Percentiles rank a stretch among this genome's conserved stretches.
Evolutionary conservation across 495 filamentous ascomycete genomes (phyloP).

Genomic region (Penicillium tannophilum): DNA sequence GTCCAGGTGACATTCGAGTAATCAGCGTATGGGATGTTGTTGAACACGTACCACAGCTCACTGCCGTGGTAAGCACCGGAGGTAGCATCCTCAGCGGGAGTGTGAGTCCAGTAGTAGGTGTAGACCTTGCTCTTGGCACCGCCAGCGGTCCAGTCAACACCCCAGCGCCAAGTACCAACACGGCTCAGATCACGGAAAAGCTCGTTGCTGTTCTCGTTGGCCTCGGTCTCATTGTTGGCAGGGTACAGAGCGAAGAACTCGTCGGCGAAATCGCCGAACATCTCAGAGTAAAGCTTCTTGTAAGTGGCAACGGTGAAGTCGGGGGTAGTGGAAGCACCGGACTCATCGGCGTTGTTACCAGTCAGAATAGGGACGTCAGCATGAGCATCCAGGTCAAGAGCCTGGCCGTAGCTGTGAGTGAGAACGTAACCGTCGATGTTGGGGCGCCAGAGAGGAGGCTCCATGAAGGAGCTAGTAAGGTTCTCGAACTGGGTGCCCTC

Average conservation of each 20-base stretch:
- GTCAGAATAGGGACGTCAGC: slow-evolving; percentile 23
- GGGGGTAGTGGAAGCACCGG: slow-evolving; percentile 6
- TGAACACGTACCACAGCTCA: slow-evolving; percentile 25
- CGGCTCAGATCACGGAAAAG: slow-evolving; percentile 17
- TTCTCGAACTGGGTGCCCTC: slow-evolving; percentile 18
- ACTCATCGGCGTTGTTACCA: slow-evolving; percentile 25
- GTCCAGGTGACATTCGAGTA: slow-evolving; percentile 23
- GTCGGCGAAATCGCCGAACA: slow-evolving; percentile 8
- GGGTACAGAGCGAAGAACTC: slow-evolving; percentile 26
- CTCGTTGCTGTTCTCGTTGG: slow-evolving; percentile 17
- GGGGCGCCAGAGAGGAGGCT: slow-evolving; percentile 20
- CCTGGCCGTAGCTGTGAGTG: slow-evolving; percentile 13
- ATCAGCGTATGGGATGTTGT: slow-evolving; percentile 25
- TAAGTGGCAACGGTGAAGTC: slow-evolving; percentile 11
- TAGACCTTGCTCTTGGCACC: slow-evolving; percentile 23
- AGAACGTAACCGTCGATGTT: slow-evolving; percentile 24
- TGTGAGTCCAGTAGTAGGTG: slow-evolving; percentile 19
- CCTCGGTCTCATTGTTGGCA: slow-evolving; percentile 9
- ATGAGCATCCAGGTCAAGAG: slow-evolving; percentile 10
- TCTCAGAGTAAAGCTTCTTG: slow-evolving; percentile 16
- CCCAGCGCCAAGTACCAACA: slow-evolving; percentile 21
- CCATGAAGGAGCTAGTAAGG: slow-evolving; percentile 11
- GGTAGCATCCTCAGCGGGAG: slow-evolving; percentile 17
- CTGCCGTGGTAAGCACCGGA: slow-evolving; percentile 21
- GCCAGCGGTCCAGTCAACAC: slow-evolving; percentile 17